A percentile compares a stretch with the other conserved stretches of the same genome.
Evolutionary conservation across 176 grass and related monocot species (phyloP).

Genomic region (Carex parvula): DNA sequence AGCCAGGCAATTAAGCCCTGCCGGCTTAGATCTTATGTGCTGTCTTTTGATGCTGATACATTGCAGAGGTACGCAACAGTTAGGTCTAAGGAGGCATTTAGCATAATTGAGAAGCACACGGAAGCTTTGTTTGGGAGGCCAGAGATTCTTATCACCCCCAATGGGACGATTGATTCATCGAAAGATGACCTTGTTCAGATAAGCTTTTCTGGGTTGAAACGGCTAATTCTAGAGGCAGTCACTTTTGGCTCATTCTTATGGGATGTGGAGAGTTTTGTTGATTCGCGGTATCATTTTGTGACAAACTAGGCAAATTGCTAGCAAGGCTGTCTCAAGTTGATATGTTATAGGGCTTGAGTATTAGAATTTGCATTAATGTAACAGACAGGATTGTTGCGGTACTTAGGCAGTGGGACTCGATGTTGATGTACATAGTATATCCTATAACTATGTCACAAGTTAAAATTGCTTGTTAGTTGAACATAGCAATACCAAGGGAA

Average conservation of each 20-base stretch:
- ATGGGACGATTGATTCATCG: conserved; percentile 81
- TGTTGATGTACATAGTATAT: conserved; percentile 1
- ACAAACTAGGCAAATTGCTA: conserved; percentile 35
- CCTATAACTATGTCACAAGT: not conserved
- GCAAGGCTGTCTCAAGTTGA: not conserved
- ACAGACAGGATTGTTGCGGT: not conserved
- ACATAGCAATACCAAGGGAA: not conserved
- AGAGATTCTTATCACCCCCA: conserved; percentile 81
- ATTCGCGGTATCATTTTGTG: conserved; percentile 91
- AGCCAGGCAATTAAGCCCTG: conserved; percentile 59
- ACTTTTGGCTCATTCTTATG: conserved; percentile 94
- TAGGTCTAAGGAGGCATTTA: conserved; percentile 89
- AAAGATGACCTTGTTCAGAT: conserved; percentile 86
- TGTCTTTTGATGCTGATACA: conserved; percentile 87
- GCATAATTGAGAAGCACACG: conserved; percentile 93
- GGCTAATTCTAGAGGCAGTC: conserved; percentile 88
- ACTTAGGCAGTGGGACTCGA: not conserved
- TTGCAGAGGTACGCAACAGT: conserved; percentile 71
- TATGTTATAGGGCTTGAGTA: not conserved
- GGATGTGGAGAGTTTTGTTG: conserved; percentile 91
- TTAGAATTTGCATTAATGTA: conserved; percentile 9
- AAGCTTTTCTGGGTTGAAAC: conserved; percentile 70
- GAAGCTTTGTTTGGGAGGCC: conserved; percentile 93
- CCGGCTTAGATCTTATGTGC: conserved; percentile 82
- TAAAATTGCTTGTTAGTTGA: not conserved